phyloP scores from a whole-genome alignment of 2,329 filamentous ascomycete genomes.

The Pseudomassariella vexata region DNA sequence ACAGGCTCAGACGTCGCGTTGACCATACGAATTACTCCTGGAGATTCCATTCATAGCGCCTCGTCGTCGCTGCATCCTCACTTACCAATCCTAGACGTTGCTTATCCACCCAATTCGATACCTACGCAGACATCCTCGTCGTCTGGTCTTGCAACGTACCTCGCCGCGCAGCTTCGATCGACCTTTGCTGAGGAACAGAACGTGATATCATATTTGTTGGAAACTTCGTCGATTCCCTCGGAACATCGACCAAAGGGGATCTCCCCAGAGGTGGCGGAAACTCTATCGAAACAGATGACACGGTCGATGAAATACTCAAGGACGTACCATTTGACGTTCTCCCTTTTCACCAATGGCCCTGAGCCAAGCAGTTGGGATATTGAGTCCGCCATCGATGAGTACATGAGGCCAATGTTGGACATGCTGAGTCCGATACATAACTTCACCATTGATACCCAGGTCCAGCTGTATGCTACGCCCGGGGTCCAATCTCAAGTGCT shows the following conservation, averaged over 20 bases:
- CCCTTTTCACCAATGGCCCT: slow-evolving; percentile 77
- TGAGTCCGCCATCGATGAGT: slow-evolving; percentile 70
- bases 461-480: slow-evolving; percentile 82
- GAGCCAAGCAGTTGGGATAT: slow-evolving; percentile 87
- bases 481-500: slow-evolving; percentile 61
- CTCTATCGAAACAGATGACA: slow-evolving; percentile 66
- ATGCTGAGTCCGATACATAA: slow-evolving; percentile 81
- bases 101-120: slow-evolving; percentile 65
- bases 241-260: slow-evolving; percentile 39
- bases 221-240: slow-evolving; percentile 47
- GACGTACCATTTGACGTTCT: slow-evolving; percentile 94
- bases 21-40: slow-evolving; percentile 64
- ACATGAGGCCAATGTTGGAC: slow-evolving; percentile 75
- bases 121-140: slow-evolving; percentile 63
- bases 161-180: slow-evolving; percentile 70
- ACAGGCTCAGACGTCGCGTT: slow-evolving; percentile 52
- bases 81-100: slow-evolving; percentile 67
- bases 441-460: slow-evolving; percentile 93
- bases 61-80: slow-evolving; percentile 63
- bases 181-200: slow-evolving; percentile 86
- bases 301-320: slow-evolving; percentile 86
- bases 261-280: slow-evolving; percentile 46
- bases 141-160: slow-evolving; percentile 68
- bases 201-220: slow-evolving; percentile 71
- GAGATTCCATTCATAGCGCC: slow-evolving; percentile 42